Conservation (phyloP, 768 basidiomycete species). For the Rhodocollybia butyracea region DNA sequence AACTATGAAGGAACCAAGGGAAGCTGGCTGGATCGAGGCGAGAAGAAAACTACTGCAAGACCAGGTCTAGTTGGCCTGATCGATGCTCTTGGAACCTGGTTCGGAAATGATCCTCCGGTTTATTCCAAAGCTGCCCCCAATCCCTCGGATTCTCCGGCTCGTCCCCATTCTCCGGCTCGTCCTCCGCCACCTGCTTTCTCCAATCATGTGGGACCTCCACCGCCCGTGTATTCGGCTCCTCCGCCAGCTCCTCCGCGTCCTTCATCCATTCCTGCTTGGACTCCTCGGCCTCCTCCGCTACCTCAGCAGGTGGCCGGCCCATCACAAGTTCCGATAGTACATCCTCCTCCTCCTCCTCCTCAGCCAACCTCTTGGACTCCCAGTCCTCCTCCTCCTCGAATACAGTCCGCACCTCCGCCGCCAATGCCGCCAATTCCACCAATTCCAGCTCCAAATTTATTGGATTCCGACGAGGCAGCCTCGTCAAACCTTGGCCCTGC, state of each 20-base stretch:
- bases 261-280: not conserved
- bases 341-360: constrained; percentile 23
- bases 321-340: constrained; percentile 18
- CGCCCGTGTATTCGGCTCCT: constrained; percentile 14
- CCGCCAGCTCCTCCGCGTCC: constrained; percentile 8
- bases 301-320: no score
- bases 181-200: constrained; percentile 19
- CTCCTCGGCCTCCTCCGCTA: not conserved
- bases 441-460: constrained; percentile 48
- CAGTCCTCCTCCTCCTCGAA: constrained; percentile 10
- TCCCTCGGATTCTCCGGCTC: constrained; percentile 12
- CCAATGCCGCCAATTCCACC: constrained; percentile 15
- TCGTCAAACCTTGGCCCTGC: constrained; percentile 13
- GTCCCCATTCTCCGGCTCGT: constrained; percentile 22
- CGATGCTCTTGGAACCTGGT: constrained; percentile 75
- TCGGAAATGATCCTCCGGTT: constrained; percentile 84
- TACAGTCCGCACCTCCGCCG: constrained; percentile 13
- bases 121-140: constrained; percentile 71
- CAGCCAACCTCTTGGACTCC: constrained; percentile 19
- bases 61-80: constrained; percentile 55
- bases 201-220: constrained; percentile 15
- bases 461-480: constrained; percentile 54
- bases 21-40: constrained; percentile 77
- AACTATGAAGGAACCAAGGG: constrained; percentile 34
- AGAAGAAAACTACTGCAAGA: constrained; percentile 74